Base-by-base conservation (phyloP, 1,284 basidiomycete species). In the Tilletiaria anomala region DNA sequence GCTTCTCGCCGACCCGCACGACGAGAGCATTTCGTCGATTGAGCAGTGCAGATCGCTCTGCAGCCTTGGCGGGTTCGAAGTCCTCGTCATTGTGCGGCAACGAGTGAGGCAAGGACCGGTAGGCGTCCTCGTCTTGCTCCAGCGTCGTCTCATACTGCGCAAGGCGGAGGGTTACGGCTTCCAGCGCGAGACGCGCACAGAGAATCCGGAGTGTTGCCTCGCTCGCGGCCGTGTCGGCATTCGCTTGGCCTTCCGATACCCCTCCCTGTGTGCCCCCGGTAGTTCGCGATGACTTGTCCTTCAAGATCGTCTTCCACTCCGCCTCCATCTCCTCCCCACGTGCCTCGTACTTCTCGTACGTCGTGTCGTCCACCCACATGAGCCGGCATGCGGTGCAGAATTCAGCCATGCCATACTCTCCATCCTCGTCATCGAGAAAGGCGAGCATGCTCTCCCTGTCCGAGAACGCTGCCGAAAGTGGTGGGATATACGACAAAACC, bases 1-100 rank as follows among this genome's bases (percentile, higher is more conserved):
- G 70, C 69, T 87, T 86, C 69, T 89, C 85, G 4, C 83, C 83
- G 19, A 83, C 58, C 29, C 85, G 74, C 3, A 88, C 82, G 32
- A 83, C 70, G 6, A 82, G 56, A 1, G 86, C 83, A 45, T 79
- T 72, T n/a, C n/a, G n/a, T n/a, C n/a, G n/a, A n/a, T n/a, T n/a
- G n/a, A n/a, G n/a, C n/a, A n/a, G n/a, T n/a, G n/a, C n/a, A n/a
- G n/a, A n/a, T n/a, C n/a, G n/a, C n/a, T n/a, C n/a, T n/a, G n/a
- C 44, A 72, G 70, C 3, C 57, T 47, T 54, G 8, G 57, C 31
- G 2, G 40, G 21, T 3, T 31, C 40, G 22, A 40, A 41, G 12
- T 40, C 14, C 12, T 33, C 20, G 19, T 44, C 37, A 18, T 34
- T n/a, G 33, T 43, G 32, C 4, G 34, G 21, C 1, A 36, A 24